phyloP scores from a whole-genome alignment of 2,329 filamentous ascomycete species.

The Fusarium euwallaceae region DNA sequence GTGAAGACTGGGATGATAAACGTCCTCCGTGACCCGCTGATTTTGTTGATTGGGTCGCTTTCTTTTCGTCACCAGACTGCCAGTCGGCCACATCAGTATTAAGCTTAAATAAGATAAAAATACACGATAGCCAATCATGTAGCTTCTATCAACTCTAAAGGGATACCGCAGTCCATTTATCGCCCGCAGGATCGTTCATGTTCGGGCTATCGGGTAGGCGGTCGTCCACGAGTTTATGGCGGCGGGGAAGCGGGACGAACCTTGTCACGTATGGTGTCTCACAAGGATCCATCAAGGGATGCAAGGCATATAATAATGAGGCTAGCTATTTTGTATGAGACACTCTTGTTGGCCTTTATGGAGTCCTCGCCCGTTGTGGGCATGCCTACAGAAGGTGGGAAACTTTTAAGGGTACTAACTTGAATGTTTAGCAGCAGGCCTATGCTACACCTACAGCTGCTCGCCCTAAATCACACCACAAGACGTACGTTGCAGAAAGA shows the following conservation, averaged over 20 bases:
- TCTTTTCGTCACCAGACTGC: neutral
- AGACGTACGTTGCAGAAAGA: too few relatives aligned
- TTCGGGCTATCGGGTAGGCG: neutral
- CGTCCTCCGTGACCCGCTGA: accelerated
- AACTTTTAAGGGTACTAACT: neutral
- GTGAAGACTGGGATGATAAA: neutral
- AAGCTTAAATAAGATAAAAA: neutral
- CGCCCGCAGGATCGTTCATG: neutral
- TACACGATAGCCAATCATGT: conserved; percentile 51
- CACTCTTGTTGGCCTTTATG: conserved; percentile 58
- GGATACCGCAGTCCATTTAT: neutral
- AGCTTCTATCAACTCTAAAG: neutral
- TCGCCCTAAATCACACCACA: neutral
- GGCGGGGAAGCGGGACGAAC: neutral
- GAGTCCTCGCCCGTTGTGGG: conserved; percentile 61
- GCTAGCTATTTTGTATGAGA: conserved; percentile 55
- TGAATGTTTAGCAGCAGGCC: neutral
- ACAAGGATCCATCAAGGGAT: conserved; percentile 67
- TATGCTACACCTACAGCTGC: neutral
- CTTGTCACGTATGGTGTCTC: conserved; percentile 43
- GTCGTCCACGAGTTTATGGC: neutral
- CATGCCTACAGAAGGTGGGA: neutral
- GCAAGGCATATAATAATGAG: conserved; percentile 43
- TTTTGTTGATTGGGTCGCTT: neutral
- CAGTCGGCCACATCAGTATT: accelerated